A percentile compares a stretch with the other conserved stretches of the same genome.
Evolutionary conservation across 345 rosid species (phyloP).

Genomic region (Syzygium jambos): DNA sequence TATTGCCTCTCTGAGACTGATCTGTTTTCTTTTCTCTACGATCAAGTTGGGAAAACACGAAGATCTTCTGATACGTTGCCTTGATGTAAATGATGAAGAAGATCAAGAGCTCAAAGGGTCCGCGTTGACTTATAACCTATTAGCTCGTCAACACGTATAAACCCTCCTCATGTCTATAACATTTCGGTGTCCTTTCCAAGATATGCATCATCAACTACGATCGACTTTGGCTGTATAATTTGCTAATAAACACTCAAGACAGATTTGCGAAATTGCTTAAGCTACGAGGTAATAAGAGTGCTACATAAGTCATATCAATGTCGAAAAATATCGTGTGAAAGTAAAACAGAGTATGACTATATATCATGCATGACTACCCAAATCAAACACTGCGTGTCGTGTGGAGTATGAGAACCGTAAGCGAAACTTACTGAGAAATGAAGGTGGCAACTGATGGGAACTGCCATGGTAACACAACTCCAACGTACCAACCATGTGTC

Average conservation of each 20-base stretch:
- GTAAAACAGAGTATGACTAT: neutral
- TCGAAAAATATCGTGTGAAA: neutral
- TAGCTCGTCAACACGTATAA: neutral
- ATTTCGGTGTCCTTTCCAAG: neutral
- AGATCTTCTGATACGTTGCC: neutral
- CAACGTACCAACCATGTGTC: neutral
- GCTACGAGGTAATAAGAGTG: neutral
- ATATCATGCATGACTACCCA: neutral
- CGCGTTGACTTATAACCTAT: neutral
- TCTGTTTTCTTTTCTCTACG: too few relatives aligned
- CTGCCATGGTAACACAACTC: neutral
- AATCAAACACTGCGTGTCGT: neutral
- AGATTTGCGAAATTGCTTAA: neutral
- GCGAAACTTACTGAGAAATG: neutral
- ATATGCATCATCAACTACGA: neutral
- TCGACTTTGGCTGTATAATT: neutral
- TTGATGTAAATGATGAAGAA: neutral
- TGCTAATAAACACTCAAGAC: neutral
- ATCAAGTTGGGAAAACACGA: too few relatives aligned
- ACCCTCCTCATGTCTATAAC: neutral
- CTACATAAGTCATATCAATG: neutral
- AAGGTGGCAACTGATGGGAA: neutral
- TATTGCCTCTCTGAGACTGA: too few relatives aligned
- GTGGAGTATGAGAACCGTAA: neutral
- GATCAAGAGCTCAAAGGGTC: neutral